Percentiles rank a stretch among this genome's conserved stretches.
Conservation (phyloP, 148 eudicot genomes). For the Heliamphora exappendiculata region DNA sequence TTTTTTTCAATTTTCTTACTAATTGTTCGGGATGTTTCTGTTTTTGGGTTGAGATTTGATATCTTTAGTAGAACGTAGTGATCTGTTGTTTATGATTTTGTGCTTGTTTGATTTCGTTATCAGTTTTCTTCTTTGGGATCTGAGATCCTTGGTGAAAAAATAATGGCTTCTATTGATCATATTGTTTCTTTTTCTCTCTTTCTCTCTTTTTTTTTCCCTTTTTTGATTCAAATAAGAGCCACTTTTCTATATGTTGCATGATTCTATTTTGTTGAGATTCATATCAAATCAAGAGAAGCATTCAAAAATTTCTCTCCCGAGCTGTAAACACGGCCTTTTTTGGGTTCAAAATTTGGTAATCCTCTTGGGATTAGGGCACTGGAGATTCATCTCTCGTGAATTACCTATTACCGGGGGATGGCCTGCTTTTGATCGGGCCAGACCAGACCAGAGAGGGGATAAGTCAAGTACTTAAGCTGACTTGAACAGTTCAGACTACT, state of each 20-base stretch:
- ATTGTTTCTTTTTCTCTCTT: neutral
- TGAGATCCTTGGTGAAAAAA: neutral
- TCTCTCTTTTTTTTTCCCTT: neutral
- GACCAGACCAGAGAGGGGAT: too few species aligned
- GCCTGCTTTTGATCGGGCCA: too few species aligned
- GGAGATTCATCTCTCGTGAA: too few species aligned
- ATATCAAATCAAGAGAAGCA: neutral
- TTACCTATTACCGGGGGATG: too few species aligned
- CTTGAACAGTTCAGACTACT: too few species aligned
- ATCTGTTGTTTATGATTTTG: neutral
- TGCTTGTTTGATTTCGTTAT: neutral
- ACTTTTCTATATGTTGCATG: too few species aligned
- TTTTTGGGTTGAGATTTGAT: neutral
- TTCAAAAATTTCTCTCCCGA: neutral
- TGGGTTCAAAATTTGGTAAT: too few species aligned
- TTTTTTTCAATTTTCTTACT: neutral
- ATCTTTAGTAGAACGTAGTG: neutral
- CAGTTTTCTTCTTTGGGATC: slow-evolving; percentile 6
- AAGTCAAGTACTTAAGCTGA: too few species aligned
- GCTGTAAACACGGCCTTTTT: too few species aligned
- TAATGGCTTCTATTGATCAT: neutral
- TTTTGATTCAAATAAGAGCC: too few species aligned
- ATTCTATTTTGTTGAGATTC: neutral
- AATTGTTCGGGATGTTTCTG: neutral
- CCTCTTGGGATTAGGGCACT: too few species aligned